Evolutionary conservation across 2,329 filamentous ascomycete genomes (phyloP).

Genomic region (Helminthosporium solani): DNA sequence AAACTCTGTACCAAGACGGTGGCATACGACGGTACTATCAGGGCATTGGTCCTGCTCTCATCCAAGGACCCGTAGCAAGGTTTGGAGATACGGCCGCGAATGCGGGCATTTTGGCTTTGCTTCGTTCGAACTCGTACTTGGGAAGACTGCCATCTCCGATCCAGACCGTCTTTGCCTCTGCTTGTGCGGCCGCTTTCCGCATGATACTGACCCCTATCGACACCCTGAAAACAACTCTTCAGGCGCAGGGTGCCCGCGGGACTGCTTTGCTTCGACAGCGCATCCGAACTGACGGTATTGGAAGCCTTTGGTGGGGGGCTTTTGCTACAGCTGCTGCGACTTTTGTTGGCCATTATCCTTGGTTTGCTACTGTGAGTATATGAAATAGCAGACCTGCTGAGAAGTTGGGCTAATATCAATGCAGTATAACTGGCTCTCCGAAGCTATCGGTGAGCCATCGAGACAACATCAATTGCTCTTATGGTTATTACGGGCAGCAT

Average conservation of each 20-base stretch:
- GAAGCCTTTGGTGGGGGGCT: conserved; percentile 34
- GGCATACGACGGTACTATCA: conserved; percentile 29
- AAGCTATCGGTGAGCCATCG: conserved; percentile 21
- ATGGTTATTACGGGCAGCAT: conserved; percentile 29
- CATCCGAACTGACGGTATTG: conserved; percentile 25
- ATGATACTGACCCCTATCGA: conserved; percentile 33
- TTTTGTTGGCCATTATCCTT: conserved; percentile 33
- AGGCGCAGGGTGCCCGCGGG: conserved; percentile 27
- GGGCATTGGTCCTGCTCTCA: conserved; percentile 25
- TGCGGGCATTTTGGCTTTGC: conserved; percentile 29
- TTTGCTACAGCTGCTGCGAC: conserved; percentile 33
- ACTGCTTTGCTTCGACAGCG: conserved; percentile 24
- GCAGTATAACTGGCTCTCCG: conserved; percentile 27
- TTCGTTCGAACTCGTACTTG: conserved; percentile 28
- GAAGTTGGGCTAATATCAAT: neutral
- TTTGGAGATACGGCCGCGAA: conserved; percentile 35
- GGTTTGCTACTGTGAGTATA: conserved; percentile 21
- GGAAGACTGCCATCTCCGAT: conserved; percentile 26
- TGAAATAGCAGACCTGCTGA: neutral
- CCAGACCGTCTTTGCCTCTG: conserved; percentile 30
- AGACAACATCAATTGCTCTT: conserved; percentile 19
- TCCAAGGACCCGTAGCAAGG: conserved; percentile 31
- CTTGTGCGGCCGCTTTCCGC: conserved; percentile 27
- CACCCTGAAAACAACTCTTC: conserved; percentile 30
- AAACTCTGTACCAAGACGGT: conserved; percentile 27